Base-by-base conservation (phyloP, 1,284 basidiomycete genomes). In the Cutaneotrichosporon sp. region DNA sequence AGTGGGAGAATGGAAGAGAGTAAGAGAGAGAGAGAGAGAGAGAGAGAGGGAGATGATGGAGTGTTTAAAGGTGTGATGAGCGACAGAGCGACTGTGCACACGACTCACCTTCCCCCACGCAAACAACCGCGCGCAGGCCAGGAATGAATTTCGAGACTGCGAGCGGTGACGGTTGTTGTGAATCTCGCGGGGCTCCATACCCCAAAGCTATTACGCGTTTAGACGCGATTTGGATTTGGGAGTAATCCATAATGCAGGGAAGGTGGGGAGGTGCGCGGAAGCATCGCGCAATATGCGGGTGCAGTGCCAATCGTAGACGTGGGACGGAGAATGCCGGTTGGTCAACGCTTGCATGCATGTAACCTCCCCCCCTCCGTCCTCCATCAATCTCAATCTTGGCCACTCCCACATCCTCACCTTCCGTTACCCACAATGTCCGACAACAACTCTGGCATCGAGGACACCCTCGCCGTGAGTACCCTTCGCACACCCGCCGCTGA, bases 381-480 rank as follows among this genome's bases (percentile, higher is more conserved):
- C n/a, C n/a, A n/a, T n/a, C 47, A 27, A n/a, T 34, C 51, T 34
- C 34, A 36, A 36, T 36, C 38, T 45, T 55, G 54, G 38, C 42
- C 54, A 55, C 54, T 45, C 54, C 10, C 42, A 29, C 54, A n/a
- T 22, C 22, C 34, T 8, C 10, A 16, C 29, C 33, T 24, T 11
- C 43, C 31, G 14, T 14, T n/a, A 29, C n/a, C 38, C 36, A 57
- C 22, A 42, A 78, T 78, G 76, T 76, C 76, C 14, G 75, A 74
- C 68, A 73, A 67, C 54, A 66, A 67, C 47, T 18, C 49, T 20
- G 58, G 58, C 20, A 64, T 74, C 29, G 74, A 77, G 59, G 76
- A 78, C 62, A 63, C 68, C 31, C 71, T 78, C 38, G 74, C 73
- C 16, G 76, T 77, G 54, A 65, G 75, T 16, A 3, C 6, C 27